phyloP scores from a whole-genome alignment of 208 protist genomes.

The Trypanosoma platydactyli region DNA sequence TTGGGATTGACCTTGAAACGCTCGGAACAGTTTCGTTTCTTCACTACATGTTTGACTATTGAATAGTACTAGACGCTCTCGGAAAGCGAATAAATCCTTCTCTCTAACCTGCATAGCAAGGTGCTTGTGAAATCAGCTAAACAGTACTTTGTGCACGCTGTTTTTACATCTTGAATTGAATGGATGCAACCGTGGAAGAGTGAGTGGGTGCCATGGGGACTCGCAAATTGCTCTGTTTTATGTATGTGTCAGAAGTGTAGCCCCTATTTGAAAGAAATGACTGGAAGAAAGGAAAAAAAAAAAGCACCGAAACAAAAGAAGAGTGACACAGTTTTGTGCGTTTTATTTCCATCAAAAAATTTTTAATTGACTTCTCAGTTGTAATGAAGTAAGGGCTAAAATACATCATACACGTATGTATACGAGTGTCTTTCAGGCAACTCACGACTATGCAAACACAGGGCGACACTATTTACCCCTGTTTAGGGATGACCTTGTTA shows the following conservation, averaged over 20 bases:
- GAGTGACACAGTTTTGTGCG: too few species aligned
- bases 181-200: background rate
- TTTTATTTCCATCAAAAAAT: too few species aligned
- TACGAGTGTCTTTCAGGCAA: conserved; percentile 42
- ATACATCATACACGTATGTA: background rate
- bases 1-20: conserved; percentile 46
- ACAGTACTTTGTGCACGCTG: conserved; percentile 28
- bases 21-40: conserved; percentile 57
- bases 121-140: conserved; percentile 33
- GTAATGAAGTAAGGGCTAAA: conserved; percentile 14
- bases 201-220: background rate
- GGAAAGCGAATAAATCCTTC: conserved; percentile 39
- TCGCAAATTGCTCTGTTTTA: background rate
- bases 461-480: conserved; percentile 52
- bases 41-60: conserved; percentile 61
- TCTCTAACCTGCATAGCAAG: conserved; percentile 55
- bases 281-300: too few species aligned
- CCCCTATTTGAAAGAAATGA: too few species aligned
- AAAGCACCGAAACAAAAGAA: too few species aligned
- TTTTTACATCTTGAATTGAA: background rate
- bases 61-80: conserved; percentile 32
- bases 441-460: conserved; percentile 55
- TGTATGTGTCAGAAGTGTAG: conserved; percentile 10
- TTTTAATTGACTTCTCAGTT: too few species aligned
- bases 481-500: conserved; percentile 46